phyloP scores from a whole-genome alignment of 2,329 filamentous ascomycete species.

The Pestalotiopsis sp. region DNA sequence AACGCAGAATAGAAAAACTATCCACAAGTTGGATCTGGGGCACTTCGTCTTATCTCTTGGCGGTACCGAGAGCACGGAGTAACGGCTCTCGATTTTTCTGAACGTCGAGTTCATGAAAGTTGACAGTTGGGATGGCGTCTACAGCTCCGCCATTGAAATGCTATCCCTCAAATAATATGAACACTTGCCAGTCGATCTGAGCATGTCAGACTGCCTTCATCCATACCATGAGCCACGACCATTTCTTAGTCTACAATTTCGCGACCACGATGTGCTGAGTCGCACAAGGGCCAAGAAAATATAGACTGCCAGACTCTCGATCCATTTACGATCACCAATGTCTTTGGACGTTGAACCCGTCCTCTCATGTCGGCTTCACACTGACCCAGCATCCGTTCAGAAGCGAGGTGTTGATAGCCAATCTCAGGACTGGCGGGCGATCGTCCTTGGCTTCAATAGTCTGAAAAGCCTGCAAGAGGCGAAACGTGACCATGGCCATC shows the following conservation, averaged over 20 bases:
- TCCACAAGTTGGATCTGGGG: not conserved
- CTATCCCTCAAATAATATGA: no score
- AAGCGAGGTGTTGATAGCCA: slow-evolving; percentile 31
- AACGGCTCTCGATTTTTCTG: not conserved
- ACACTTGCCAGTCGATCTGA: no score
- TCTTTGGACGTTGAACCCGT: not conserved
- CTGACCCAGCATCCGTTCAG: slow-evolving; percentile 33
- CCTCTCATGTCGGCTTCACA: slow-evolving; percentile 21
- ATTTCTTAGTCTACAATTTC: no score
- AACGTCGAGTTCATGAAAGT: not conserved
- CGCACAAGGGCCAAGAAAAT: no score
- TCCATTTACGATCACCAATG: no score
- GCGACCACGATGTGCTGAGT: no score
- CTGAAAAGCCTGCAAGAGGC: slow-evolving; percentile 32
- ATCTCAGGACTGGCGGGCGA: slow-evolving; percentile 25
- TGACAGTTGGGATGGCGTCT: not conserved
- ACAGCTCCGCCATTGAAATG: not conserved
- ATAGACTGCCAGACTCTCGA: no score
- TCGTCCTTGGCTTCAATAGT: slow-evolving; percentile 29
- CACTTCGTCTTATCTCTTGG: slow-evolving; percentile 10
- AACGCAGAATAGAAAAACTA: slow-evolving; percentile 8
- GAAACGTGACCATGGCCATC: slow-evolving; percentile 31
- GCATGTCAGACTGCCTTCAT: no score
- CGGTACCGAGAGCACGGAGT: not conserved
- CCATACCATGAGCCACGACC: no score